phyloP scores from a whole-genome alignment of 2,329 filamentous ascomycete species.

The Sordariomycetes sp. region DNA sequence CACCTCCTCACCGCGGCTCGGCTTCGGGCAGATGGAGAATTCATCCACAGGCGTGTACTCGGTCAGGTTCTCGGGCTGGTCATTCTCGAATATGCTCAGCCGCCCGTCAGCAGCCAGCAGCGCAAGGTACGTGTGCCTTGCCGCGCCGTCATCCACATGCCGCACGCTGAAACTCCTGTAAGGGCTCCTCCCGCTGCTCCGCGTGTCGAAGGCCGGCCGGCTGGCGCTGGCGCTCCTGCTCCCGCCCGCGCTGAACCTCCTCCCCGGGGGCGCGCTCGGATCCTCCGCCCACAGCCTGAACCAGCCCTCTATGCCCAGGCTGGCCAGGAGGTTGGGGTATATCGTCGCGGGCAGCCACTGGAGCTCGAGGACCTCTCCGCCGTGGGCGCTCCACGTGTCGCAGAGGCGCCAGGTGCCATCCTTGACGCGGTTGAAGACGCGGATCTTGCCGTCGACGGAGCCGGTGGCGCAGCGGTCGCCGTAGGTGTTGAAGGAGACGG shows the following conservation, averaged over 20 bases:
- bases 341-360: slow-evolving; percentile 91
- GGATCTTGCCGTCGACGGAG: slow-evolving; percentile 85
- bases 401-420: slow-evolving; percentile 70
- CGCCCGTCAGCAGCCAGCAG: slow-evolving; percentile 76
- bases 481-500: slow-evolving; percentile 84
- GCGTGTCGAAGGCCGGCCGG: slow-evolving; percentile 45
- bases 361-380: slow-evolving; percentile 84
- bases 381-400: slow-evolving; percentile 85
- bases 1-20: slow-evolving; percentile 73
- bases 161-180: slow-evolving; percentile 83
- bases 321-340: slow-evolving; percentile 77
- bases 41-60: slow-evolving; percentile 71
- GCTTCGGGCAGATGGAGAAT: slow-evolving; percentile 62
- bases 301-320: slow-evolving; percentile 79
- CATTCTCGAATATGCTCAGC: slow-evolving; percentile 74
- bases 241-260: slow-evolving; percentile 60
- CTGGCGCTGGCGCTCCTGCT: slow-evolving; percentile 33
- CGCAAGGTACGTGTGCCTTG: slow-evolving; percentile 74
- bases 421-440: slow-evolving; percentile 79
- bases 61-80: slow-evolving; percentile 70
- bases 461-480: slow-evolving; percentile 87
- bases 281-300: slow-evolving; percentile 94
- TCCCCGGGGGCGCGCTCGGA: slow-evolving; percentile 67
- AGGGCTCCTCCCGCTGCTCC: slow-evolving; percentile 42
- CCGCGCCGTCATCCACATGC: slow-evolving; percentile 70